Base-by-base conservation (phyloP, 805 yeast species). In the Cyberlindnera suaveolens region DNA sequence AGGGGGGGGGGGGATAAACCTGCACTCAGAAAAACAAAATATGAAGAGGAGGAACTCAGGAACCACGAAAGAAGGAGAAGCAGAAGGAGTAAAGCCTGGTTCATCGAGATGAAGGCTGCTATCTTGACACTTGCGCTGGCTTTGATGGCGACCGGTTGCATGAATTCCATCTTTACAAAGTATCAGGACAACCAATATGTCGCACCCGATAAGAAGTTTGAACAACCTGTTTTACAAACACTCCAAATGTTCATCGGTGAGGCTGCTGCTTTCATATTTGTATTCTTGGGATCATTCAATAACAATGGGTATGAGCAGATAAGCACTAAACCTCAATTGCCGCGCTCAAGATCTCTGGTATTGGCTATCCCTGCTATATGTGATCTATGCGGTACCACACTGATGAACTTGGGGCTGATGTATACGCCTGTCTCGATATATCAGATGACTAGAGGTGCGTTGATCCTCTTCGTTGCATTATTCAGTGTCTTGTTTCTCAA, bases 191-290 rank as follows among this genome's bases (percentile, higher is more conserved):
- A 79, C 55, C 87, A 82, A 56, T 81, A 87, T 61, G 83, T 85
- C 5, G 65, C 72, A 15, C 50, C 62, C 3, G 77, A 68, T 38
- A 60, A 64, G 31, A 61, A 65, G 45, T 85, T 83, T 54, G 85
- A 85, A 51, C 90, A 85, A 63, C 93, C 95, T 0, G 87, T 82
- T 7, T 58, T 85, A 31, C 93, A 85, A 58, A 80, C 93, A 2
- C 63, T 82, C 16, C 91, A 85, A 61, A 85, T 85, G 93, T 85
- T 85, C 55, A 58, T 82, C 5, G 95, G 90, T 19, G 95, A 85
- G 56, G 62, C 76, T 31, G 60, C 64, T 20, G 74, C 80, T 40
- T 72, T 70, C 60, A 34, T 72, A 6, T 70, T 71, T 16, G 72
- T 66, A 49, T 57, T 55, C 48, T 45, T 63, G 33, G 31, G 29